Evolutionary conservation across 805 yeast genomes (phyloP), one percentile per base, ranked within the genome.

Genomic region (Saturnispora dispora): DNA sequence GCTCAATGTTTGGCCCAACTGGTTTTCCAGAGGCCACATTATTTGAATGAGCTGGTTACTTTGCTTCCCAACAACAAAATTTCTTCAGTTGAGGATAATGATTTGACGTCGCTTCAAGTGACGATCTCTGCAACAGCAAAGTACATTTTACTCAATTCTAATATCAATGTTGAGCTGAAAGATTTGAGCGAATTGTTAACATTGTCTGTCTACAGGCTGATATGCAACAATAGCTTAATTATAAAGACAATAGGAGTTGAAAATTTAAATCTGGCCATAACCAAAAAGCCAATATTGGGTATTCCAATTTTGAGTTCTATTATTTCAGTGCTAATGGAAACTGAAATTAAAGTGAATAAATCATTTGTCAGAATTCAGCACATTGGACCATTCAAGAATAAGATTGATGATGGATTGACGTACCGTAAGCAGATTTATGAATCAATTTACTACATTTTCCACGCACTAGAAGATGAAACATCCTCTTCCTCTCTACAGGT

Each of bases 381-480:
- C 45, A 86, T 88, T 79, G 96, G 96, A 1, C 95, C 95, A 0
- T 87, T 84, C 71, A 86, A 85, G 61, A 90, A 86, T 62, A 81
- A 81, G 54, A 77, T 86, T 39, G 96, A 88, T 59, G 83, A 82
- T 57, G 93, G 89, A 0, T 70, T 85, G 39, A 88, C 81, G 53
- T 77, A 80, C 53, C 73, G 96, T 50, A 85, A 85, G 61, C 75
- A 84, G 37, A 73, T 85, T 6, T 85, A 82, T 63, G 95, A 87
- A 60, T 67, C 82, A 22, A 67, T 87, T 28, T 83, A 81, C 62
- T 74, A 86, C 8, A 63, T 84, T 44, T 61, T 70, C 11, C 62
- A 63, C 5, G 58, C 68, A 3, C 55, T 70, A 45, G 71, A 68
- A 49, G 60, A 60, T 40, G 58, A 60, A 40, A 49, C 59, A 5